Conservation (phyloP, 2,329 filamentous ascomycete genomes). For the Botrytis elliptica region DNA sequence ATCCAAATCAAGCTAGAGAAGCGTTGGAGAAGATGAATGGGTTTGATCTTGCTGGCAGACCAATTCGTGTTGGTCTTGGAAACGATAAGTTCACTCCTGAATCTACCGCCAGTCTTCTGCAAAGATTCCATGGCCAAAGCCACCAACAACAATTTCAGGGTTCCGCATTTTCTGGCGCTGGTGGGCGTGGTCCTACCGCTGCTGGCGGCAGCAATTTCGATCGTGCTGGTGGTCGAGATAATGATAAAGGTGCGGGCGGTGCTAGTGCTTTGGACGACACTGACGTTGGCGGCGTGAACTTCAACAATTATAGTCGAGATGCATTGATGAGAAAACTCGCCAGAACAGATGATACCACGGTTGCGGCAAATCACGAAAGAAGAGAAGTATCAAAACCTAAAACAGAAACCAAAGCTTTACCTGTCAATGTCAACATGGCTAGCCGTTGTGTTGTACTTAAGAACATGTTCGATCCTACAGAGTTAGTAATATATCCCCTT, state of each 20-base stretch:
- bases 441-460: slow-evolving; percentile 91
- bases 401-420: slow-evolving; percentile 73
- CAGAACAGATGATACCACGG: slow-evolving; percentile 78
- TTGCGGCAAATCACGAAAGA: slow-evolving; percentile 60
- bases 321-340: slow-evolving; percentile 98
- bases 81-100: slow-evolving; percentile 99
- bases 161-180: slow-evolving; percentile 86
- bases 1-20: slow-evolving; percentile 87
- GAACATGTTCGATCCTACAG: slow-evolving; percentile 90
- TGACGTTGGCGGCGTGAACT: slow-evolving; percentile 96
- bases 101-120: slow-evolving; percentile 86
- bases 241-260: slow-evolving; percentile 81
- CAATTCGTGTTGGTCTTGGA: slow-evolving; percentile 96
- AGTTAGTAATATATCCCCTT: slow-evolving; percentile 60
- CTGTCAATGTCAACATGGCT: slow-evolving; percentile 85
- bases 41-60: slow-evolving; percentile 94
- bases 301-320: slow-evolving; percentile 98
- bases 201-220: slow-evolving; percentile 79
- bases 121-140: slow-evolving; percentile 83
- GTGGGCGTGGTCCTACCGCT: slow-evolving; percentile 80
- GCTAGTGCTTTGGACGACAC: slow-evolving; percentile 96
- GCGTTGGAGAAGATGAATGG: slow-evolving; percentile 99
- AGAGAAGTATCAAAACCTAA: slow-evolving; percentile 74
- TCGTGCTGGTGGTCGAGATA: slow-evolving; percentile 82
- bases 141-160: slow-evolving; percentile 74